A percentile compares a stretch with the other conserved stretches of the same genome.
Evolutionary conservation across 2,329 filamentous ascomycete species (phyloP).

Genomic region (Aspergillus amoenus): DNA sequence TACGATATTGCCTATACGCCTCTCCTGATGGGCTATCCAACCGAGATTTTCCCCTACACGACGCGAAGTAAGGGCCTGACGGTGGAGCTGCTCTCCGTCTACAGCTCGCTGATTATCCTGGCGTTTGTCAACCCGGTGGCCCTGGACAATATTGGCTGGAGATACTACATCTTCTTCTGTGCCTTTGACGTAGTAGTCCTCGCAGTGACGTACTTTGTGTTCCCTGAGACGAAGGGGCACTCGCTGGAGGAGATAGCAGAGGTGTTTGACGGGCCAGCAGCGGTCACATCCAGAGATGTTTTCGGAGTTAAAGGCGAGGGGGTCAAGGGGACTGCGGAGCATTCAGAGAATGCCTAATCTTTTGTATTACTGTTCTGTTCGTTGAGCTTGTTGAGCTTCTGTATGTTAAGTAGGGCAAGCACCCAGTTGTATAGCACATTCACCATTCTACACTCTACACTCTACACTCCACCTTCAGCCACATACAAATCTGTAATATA

Average conservation of each 20-base stretch:
- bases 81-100: slow-evolving; percentile 22
- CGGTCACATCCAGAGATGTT: background rate
- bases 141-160: slow-evolving; percentile 33
- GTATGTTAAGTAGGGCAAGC: too few relatives aligned
- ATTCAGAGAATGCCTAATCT: background rate
- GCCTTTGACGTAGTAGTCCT: slow-evolving; percentile 33
- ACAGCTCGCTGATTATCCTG: slow-evolving; percentile 12
- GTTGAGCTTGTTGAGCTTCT: too few relatives aligned
- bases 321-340: background rate
- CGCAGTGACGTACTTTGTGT: slow-evolving; percentile 36
- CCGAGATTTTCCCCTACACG: slow-evolving; percentile 50
- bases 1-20: slow-evolving; percentile 22
- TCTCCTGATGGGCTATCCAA: slow-evolving; percentile 30
- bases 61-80: slow-evolving; percentile 51
- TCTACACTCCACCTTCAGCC: too few relatives aligned
- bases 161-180: slow-evolving; percentile 41
- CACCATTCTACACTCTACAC: too few relatives aligned
- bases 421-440: too few relatives aligned
- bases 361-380: background rate
- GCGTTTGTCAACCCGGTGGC: slow-evolving; percentile 35
- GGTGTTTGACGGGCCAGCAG: slow-evolving; percentile 19
- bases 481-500: too few relatives aligned
- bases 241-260: slow-evolving; percentile 39
- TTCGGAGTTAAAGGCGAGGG: background rate
- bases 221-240: slow-evolving; percentile 34